These are phyloP conservation scores for Ogataea zsoltii DNA, from an alignment of 805 yeast genomes.

Conservation along the genomic window DNA sequence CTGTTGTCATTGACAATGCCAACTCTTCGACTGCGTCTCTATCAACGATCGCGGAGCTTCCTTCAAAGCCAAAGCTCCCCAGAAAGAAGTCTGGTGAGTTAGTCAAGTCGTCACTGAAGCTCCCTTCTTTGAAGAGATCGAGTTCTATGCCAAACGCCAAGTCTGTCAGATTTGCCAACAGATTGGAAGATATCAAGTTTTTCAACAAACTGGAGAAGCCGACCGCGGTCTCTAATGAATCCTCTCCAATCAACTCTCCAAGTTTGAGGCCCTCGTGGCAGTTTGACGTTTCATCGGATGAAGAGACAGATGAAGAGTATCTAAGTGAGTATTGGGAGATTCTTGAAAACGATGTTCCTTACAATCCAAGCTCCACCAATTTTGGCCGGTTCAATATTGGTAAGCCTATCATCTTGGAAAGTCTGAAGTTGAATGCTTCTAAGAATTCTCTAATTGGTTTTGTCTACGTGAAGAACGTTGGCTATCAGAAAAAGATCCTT, in stretches of 20 bases:
- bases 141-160: conserved; percentile 55
- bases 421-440: conserved; percentile 38
- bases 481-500: conserved; percentile 41
- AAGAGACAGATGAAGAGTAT: conserved; percentile 27
- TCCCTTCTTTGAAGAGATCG: conserved; percentile 40
- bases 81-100: conserved; percentile 57
- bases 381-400: conserved; percentile 34
- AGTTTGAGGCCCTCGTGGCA: conserved; percentile 28
- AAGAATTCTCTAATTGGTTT: conserved; percentile 46
- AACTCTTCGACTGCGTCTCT: conserved; percentile 17
- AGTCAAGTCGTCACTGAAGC: conserved; percentile 48
- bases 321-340: conserved; percentile 31
- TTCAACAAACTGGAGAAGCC: conserved; percentile 65
- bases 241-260: conserved; percentile 44
- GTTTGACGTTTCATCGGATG: conserved; percentile 25
- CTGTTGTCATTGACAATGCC: conserved; percentile 21
- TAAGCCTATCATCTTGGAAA: conserved; percentile 34
- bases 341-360: conserved; percentile 33
- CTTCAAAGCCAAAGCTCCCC: conserved; percentile 32
- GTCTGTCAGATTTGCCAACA: conserved; percentile 64
- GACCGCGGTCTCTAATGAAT: conserved; percentile 58
- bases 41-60: conserved; percentile 22
- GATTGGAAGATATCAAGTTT: conserved; percentile 61
- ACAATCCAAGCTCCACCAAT: conserved; percentile 28
- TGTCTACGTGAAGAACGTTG: conserved; percentile 39